Evolutionary conservation across 371 early-diverging fungal species (phyloP).

Genomic region (Mortierella sp.): DNA sequence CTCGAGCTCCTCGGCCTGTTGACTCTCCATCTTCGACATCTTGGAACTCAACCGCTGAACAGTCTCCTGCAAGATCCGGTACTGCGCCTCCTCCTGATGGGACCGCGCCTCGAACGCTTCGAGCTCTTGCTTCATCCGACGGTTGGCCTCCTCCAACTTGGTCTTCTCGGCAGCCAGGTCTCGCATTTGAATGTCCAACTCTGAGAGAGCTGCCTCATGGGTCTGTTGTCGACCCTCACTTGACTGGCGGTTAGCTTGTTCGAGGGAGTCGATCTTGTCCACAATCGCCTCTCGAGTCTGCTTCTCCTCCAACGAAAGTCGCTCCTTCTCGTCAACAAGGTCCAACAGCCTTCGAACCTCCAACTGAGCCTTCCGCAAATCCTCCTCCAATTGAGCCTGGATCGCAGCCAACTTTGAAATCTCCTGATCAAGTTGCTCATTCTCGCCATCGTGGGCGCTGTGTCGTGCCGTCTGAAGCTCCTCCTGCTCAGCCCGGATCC

Average conservation of each 20-base stretch:
- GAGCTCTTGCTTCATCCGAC: constrained; percentile 17
- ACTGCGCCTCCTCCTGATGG: constrained; percentile 41
- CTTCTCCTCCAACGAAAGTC: not conserved
- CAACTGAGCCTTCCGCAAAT: constrained; percentile 14
- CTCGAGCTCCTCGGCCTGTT: constrained; percentile 33
- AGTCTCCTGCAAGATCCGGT: constrained; percentile 44
- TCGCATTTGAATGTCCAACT: constrained; percentile 13
- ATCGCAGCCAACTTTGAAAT: not conserved
- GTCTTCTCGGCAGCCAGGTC: constrained; percentile 10
- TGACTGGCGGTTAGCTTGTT: not conserved
- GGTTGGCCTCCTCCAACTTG: not conserved
- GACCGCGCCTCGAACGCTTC: constrained; percentile 13
- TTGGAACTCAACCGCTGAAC: constrained; percentile 40
- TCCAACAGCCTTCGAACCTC: constrained; percentile 15
- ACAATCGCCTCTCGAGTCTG: constrained; percentile 19
- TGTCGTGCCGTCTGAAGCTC: not conserved
- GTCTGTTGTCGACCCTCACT: constrained; percentile 9
- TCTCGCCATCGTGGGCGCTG: not conserved
- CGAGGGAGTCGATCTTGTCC: constrained; percentile 6
- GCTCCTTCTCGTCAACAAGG: constrained; percentile 16
- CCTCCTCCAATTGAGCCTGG: constrained; percentile 17
- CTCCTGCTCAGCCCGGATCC: constrained; percentile 3
- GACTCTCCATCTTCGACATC: constrained; percentile 34
- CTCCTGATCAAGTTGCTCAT: not conserved
- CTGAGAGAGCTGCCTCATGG: not conserved